These are phyloP conservation scores for Pterulicium gracile DNA, from an alignment of 1,284 basidiomycete species.

Conservation along the genomic window DNA sequence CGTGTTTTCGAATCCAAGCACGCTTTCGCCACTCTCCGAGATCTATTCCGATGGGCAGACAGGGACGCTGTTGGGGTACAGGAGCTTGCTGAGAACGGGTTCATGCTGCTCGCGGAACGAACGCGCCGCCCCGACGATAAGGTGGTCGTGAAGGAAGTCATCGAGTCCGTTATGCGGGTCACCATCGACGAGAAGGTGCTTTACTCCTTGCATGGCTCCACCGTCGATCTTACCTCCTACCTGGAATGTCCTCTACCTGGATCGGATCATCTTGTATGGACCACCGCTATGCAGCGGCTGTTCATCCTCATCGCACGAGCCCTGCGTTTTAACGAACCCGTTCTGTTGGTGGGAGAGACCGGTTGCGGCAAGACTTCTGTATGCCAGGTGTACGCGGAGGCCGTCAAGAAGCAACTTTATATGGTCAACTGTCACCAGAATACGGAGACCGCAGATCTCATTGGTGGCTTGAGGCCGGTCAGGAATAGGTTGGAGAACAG, in stretches of 20 bases:
- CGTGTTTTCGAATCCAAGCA: constrained; percentile 97
- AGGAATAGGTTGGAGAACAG: constrained; percentile 60
- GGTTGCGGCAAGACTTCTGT: constrained; percentile 97
- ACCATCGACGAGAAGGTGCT: constrained; percentile 63
- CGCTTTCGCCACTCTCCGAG: constrained; percentile 93
- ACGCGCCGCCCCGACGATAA: constrained; percentile 82
- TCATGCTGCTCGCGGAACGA: constrained; percentile 95
- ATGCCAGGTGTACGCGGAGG: constrained; percentile 81
- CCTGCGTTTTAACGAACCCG: constrained; percentile 86
- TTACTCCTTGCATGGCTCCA: constrained; percentile 51
- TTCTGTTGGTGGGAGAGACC: constrained; percentile 96
- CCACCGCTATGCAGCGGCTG: constrained; percentile 84
- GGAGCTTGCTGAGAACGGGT: constrained; percentile 92
- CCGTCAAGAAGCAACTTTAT: constrained; percentile 52
- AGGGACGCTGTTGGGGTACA: constrained; percentile 85
- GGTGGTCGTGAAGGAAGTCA: constrained; percentile 81
- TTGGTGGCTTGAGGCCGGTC: constrained; percentile 90
- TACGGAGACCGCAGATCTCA: constrained; percentile 97
- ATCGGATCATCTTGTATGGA: constrained; percentile 70
- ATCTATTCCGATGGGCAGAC: constrained; percentile 96
- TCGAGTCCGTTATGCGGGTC: constrained; percentile 88
- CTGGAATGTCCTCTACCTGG: constrained; percentile 49
- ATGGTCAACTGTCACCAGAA: constrained; percentile 96
- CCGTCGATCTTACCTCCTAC: constrained; percentile 31
- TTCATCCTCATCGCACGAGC: constrained; percentile 81